Conservation (phyloP, 768 basidiomycete species). For the Chalciporus piperatus region DNA sequence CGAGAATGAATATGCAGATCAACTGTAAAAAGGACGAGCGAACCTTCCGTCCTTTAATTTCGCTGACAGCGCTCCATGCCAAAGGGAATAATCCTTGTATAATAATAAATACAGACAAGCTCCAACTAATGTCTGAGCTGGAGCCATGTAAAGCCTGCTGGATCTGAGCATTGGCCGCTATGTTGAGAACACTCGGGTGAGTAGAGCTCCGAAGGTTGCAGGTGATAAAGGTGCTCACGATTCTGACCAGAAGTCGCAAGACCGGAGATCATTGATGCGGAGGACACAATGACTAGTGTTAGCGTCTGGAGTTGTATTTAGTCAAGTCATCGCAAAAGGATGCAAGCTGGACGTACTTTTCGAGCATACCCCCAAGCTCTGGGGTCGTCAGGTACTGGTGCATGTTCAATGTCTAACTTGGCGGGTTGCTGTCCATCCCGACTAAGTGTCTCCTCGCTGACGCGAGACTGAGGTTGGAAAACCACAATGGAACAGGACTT, state of each 20-base stretch:
- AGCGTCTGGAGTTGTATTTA: slow-evolving; percentile 14
- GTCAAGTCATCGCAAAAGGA: background rate
- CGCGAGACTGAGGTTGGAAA: background rate
- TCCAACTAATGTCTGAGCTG: slow-evolving; percentile 60
- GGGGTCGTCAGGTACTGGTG: slow-evolving; percentile 54
- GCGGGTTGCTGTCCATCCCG: background rate
- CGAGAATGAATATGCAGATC: background rate
- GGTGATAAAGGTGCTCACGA: slow-evolving; percentile 15
- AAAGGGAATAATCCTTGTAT: slow-evolving; percentile 67
- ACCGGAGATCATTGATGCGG: slow-evolving; percentile 27
- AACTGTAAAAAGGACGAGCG: background rate
- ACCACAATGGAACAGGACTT: background rate
- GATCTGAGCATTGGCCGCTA: slow-evolving; percentile 70
- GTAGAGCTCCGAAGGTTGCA: background rate
- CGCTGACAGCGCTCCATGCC: slow-evolving; percentile 69
- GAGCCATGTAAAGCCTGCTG: slow-evolving; percentile 59
- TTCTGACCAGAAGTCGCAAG: slow-evolving; percentile 27
- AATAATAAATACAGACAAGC: slow-evolving; percentile 67
- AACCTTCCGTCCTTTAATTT: slow-evolving; percentile 75
- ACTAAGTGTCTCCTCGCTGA: background rate
- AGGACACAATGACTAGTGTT: slow-evolving; percentile 26
- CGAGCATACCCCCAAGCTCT: slow-evolving; percentile 52
- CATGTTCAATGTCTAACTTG: slow-evolving; percentile 35
- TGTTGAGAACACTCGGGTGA: background rate
- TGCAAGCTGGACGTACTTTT: slow-evolving; percentile 41